Percentiles rank a stretch among this genome's conserved stretches.
Conservation (phyloP, 1,284 basidiomycete genomes). For the Cutaneotrichosporon cavernicola region DNA sequence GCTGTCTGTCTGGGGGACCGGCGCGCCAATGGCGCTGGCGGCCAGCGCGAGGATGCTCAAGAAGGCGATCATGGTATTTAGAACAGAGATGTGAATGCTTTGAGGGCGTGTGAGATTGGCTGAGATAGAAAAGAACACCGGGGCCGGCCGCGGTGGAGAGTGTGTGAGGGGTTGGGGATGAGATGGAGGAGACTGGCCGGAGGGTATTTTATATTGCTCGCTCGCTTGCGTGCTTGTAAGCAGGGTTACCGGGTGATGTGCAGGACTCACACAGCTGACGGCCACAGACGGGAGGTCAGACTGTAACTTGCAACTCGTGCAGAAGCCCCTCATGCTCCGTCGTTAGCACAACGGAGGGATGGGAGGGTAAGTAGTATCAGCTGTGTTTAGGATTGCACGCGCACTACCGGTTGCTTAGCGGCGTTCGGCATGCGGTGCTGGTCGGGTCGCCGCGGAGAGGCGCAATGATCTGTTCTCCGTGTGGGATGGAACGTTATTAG, state of each 20-base stretch:
- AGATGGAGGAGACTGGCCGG: neutral
- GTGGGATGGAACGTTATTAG: too few relatives aligned
- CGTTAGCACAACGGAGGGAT: neutral
- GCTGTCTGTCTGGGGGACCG: neutral
- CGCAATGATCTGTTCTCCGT: too few relatives aligned
- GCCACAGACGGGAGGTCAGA: too few relatives aligned
- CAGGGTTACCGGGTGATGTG: too few relatives aligned
- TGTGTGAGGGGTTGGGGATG: neutral
- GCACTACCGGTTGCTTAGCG: too few relatives aligned
- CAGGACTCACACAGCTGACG: too few relatives aligned
- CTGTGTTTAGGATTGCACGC: neutral
- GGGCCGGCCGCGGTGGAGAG: neutral
- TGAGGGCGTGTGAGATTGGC: slow-evolving; percentile 3
- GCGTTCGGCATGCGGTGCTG: too few relatives aligned
- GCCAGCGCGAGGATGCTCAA: neutral
- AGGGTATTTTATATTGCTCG: neutral
- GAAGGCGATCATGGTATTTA: neutral
- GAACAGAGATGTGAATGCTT: neutral
- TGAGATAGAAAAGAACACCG: too few relatives aligned
- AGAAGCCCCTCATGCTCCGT: neutral
- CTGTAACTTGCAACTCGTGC: neutral
- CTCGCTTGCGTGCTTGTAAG: neutral
- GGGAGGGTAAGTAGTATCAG: neutral
- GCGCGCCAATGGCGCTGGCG: neutral
- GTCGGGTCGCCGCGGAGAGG: too few relatives aligned